Percentiles rank a stretch among this genome's conserved stretches.
Evolutionary conservation across 2,329 filamentous ascomycete species (phyloP).

Genomic region (Chaetomiaceae sp.): DNA sequence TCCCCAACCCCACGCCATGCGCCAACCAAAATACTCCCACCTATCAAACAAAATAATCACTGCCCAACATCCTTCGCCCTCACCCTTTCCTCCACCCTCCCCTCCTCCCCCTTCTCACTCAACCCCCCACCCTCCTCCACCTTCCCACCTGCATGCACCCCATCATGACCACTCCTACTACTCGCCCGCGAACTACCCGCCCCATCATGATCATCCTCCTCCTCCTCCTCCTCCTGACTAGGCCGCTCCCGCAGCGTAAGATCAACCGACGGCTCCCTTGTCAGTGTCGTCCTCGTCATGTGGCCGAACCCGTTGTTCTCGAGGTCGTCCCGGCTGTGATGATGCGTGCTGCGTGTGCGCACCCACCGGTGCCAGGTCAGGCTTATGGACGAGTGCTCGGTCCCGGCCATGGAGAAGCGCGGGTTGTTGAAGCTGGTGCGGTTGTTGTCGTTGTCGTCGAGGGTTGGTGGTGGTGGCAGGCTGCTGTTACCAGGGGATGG

Average conservation of each 20-base stretch:
- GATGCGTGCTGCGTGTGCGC: slow-evolving; percentile 9
- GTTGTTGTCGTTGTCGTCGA: background rate
- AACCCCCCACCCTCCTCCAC: background rate
- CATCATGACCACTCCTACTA: background rate
- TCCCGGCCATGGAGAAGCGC: slow-evolving; percentile 13
- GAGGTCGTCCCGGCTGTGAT: slow-evolving; percentile 6
- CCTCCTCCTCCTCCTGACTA: background rate
- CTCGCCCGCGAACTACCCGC: background rate
- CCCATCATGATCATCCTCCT: background rate
- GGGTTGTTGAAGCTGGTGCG: slow-evolving; percentile 17
- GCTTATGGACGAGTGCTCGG: slow-evolving; percentile 16
- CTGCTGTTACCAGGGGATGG: background rate
- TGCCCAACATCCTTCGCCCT: background rate
- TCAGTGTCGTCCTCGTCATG: too few species aligned
- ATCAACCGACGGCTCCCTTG: slow-evolving; percentile 2
- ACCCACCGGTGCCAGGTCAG: slow-evolving; percentile 19
- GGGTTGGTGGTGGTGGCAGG: background rate
- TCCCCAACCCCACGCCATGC: background rate
- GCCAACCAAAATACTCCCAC: background rate
- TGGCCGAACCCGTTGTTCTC: background rate
- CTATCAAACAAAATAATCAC: background rate
- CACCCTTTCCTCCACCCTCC: background rate
- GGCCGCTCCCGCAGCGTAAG: slow-evolving; percentile 6
- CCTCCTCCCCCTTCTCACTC: background rate
- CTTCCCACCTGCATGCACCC: background rate